Base-by-base conservation (phyloP, 352 stramenopile genomes). In the Globisporangium viniferum region DNA sequence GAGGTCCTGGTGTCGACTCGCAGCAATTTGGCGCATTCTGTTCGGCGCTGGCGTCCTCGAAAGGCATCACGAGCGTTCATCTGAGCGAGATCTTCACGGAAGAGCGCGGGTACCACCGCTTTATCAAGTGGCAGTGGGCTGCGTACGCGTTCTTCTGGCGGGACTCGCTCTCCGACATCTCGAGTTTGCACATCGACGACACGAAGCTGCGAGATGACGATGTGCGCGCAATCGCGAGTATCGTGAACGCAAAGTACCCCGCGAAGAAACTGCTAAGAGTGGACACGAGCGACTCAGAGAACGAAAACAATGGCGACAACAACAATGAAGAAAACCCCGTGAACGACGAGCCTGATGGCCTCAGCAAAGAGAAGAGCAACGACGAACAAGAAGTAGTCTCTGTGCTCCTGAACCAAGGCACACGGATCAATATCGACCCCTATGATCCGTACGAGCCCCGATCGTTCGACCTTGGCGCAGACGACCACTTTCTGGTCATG, bases 401-500 rank as follows among this genome's bases (percentile, higher is more conserved):
- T 8, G 66, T 67, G 22, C 53, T 66, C 35, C 20, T 71, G 51
- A 67, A 20, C 31, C 67, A 71, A 67, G 66, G 39, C n/a, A 51
- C 66, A 0, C 20, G 29, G 9, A 62, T 67, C 54, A 18, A 39
- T 12, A 63, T 71, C 20, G 66, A 71, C n/a, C 51, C 59, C 8
- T 55, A 64, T 8, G 59, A 67, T 9, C 27, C 36, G 5, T 57
- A 63, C 20, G 36, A 31, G 12, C 53, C 33, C 22, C 24, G 24
- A 48, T 59, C 53, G 1, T 62, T 71, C 15, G 51, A 44, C 9
- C 59, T 71, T 12, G 29, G 14, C 2, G 39, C 48, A 3, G 66
- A 71, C 41, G 66, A 71, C 15, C 66, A 71, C 22, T 71, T 71
- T 41, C 44, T 71, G n/a, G 66, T 71, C n/a, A 67, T 71, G 66